Conservation (phyloP, 192 early-diverging fungal genomes). For the Dissophora globulifera region DNA sequence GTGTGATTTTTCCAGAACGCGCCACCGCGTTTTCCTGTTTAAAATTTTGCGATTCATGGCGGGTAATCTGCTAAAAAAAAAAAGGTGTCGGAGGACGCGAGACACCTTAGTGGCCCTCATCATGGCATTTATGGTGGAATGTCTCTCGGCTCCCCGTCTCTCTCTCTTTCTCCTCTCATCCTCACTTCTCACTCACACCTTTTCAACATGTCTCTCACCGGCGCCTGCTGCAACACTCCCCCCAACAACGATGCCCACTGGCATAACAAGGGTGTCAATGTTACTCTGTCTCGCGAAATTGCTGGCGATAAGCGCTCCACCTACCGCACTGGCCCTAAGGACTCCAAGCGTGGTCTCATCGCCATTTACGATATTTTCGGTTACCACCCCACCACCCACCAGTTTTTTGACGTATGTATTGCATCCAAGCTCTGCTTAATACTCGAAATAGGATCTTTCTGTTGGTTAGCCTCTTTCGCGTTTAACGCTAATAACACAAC, state of each 20-base stretch:
- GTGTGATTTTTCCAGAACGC: too few species aligned
- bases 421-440: too few species aligned
- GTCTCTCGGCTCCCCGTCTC: background rate
- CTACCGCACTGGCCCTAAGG: conserved; percentile 50
- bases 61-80: too few species aligned
- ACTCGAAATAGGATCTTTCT: too few species aligned
- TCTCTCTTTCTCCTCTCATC: background rate
- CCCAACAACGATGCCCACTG: conserved; percentile 34
- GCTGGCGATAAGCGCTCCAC: conserved; percentile 26
- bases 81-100: too few species aligned
- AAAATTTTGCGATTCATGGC: too few species aligned
- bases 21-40: too few species aligned
- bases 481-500: too few species aligned
- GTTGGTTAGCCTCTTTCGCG: too few species aligned
- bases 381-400: conserved; percentile 65
- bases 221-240: conserved; percentile 49
- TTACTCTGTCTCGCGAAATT: conserved; percentile 16
- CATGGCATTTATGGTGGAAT: background rate
- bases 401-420: conserved; percentile 72
- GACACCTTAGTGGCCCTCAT: too few species aligned
- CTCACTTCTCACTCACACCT: background rate
- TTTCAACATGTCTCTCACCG: conserved; percentile 23
- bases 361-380: conserved; percentile 79
- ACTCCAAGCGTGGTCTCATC: conserved; percentile 70
- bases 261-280: conserved; percentile 30